Evolutionary conservation across 345 rosid genomes (phyloP).

Genomic region (Geranium rotundifolium): DNA sequence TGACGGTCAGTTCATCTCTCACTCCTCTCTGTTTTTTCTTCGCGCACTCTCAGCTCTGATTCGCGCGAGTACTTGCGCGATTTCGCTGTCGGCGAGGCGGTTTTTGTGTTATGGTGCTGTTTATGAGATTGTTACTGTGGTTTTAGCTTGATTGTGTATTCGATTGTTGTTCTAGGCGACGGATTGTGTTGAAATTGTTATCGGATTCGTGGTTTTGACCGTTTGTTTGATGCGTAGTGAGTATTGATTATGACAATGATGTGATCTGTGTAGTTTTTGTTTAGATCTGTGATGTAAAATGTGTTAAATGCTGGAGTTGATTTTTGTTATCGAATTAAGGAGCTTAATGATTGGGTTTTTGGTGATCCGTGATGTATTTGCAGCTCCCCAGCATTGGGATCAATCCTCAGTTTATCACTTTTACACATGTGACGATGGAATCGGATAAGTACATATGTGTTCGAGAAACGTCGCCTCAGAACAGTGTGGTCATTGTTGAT

Average conservation of each 20-base stretch:
- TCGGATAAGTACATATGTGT: constrained; percentile 85
- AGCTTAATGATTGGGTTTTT: not conserved
- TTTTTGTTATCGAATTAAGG: not conserved
- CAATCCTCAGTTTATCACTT: constrained; percentile 62
- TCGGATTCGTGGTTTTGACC: not conserved
- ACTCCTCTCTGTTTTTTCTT: not conserved
- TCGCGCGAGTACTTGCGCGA: not conserved
- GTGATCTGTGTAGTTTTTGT: not conserved
- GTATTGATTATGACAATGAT: too few species aligned
- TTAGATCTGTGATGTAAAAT: not conserved
- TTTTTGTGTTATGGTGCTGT: not conserved
- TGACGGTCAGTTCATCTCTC: constrained; percentile 17
- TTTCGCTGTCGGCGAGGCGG: too few species aligned
- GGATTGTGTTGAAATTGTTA: constrained; percentile 1
- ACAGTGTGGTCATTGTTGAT: constrained; percentile 68
- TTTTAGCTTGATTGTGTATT: not conserved
- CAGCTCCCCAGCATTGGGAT: constrained; percentile 76
- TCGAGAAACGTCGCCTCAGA: constrained; percentile 77
- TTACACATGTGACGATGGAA: constrained; percentile 78
- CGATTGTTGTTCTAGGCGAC: not conserved
- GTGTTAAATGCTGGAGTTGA: not conserved
- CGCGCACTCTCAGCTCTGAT: not conserved
- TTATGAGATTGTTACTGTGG: not conserved
- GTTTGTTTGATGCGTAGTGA: not conserved
- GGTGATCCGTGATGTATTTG: constrained; percentile 6